Evolutionary conservation across 495 filamentous ascomycete species (phyloP), one percentile per base, ranked within the genome.

Genomic region (Aspergillus coremiiformis): DNA sequence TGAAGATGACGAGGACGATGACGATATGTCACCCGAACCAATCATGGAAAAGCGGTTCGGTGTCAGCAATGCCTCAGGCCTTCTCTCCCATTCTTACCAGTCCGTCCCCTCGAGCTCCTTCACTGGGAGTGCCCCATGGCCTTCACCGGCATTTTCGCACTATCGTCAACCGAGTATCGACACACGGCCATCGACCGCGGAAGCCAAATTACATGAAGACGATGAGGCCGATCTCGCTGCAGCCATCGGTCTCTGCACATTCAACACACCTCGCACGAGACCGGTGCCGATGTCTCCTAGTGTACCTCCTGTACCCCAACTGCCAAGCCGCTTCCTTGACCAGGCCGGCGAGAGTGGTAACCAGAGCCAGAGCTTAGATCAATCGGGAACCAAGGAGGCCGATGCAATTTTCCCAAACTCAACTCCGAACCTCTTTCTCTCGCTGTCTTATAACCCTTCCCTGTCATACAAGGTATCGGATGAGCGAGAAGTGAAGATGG

Each of bases 231-330:
- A 76, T 49, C 76, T 98, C 51, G 93, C 91, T 6, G 92, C 93
- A 4, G 92, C 92, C 4, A 88, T 96, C 33, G 89, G 92, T 55
- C 72, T 96, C 54, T 96, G 93, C 79, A 94, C 89, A 65, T 90
- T 95, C 61, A 84, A 86, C 37, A 91, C 85, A 47, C 89, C 87
- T 41, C 84, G 86, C 30, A 82, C 77, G 9, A 80, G 85, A 10
- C 81, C 87, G 23, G 77, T 84, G 9, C 78, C 79, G 41, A 76
- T 94, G 37, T 83, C 85, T 5, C 68, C 81, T 14, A 91, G 92
- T 58, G 83, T 89, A 9, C 90, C 90, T 27, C 90, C 90, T 0
- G 90, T 96, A 8, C 90, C 90, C 22, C 85, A 89, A 22, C 72
- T 95, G 48, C 90, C 90, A 1, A 84, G 69, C 45, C 72, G 72